Evolutionary conservation across 2,329 filamentous ascomycete species (phyloP).

Genomic region (Pestalotiopsis sp.): DNA sequence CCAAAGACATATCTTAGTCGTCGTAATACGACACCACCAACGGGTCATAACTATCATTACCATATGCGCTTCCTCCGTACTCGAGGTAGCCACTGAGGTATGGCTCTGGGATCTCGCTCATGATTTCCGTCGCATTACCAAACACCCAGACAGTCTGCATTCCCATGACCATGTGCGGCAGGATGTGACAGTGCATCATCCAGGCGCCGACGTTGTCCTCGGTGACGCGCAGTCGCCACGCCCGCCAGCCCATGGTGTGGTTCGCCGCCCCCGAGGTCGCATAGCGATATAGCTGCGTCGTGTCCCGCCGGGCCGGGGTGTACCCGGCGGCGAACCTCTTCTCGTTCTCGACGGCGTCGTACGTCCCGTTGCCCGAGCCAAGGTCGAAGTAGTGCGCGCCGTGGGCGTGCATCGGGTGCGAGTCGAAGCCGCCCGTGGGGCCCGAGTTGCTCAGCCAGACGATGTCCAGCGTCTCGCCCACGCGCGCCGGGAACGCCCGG

Average conservation of each 20-base stretch:
- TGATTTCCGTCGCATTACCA: slow-evolving; percentile 38
- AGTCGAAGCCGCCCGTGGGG: slow-evolving; percentile 39
- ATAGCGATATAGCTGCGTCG: slow-evolving; percentile 60
- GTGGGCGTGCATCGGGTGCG: slow-evolving; percentile 58
- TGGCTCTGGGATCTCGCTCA: slow-evolving; percentile 32
- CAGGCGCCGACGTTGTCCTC: slow-evolving; percentile 55
- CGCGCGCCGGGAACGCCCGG: slow-evolving; percentile 50
- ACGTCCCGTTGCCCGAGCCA: slow-evolving; percentile 54
- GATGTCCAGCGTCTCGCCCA: slow-evolving; percentile 59
- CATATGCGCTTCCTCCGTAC: slow-evolving; percentile 48
- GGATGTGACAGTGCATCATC: slow-evolving; percentile 64
- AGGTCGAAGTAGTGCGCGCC: slow-evolving; percentile 56
- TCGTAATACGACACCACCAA: slow-evolving; percentile 24
- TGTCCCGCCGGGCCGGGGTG: slow-evolving; percentile 42
- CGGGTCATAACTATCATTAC: slow-evolving; percentile 37
- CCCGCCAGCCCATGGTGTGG: slow-evolving; percentile 57
- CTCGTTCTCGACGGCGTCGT: slow-evolving; percentile 52
- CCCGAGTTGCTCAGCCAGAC: slow-evolving; percentile 46
- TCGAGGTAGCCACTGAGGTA: slow-evolving; percentile 42
- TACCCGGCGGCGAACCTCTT: slow-evolving; percentile 32
- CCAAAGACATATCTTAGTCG: background rate
- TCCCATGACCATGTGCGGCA: slow-evolving; percentile 61
- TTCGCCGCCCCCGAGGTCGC: slow-evolving; percentile 37
- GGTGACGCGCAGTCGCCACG: slow-evolving; percentile 53
- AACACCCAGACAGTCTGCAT: slow-evolving; percentile 46